Conservation (phyloP, 495 filamentous ascomycete species). For the Evernia prunastri region DNA sequence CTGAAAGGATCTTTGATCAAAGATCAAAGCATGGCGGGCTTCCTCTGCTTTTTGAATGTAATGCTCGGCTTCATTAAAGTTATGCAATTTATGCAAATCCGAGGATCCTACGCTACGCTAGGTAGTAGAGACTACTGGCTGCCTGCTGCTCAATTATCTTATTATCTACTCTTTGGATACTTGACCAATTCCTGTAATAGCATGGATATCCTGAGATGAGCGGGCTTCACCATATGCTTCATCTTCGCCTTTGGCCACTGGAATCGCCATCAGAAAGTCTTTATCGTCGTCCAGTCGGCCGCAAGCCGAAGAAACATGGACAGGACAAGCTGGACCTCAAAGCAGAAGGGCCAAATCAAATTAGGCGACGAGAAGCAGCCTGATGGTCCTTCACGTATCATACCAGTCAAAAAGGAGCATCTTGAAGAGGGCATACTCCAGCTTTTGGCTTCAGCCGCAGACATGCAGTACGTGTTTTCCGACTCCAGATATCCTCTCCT, state of each 20-base stretch:
- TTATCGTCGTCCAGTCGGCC: background rate
- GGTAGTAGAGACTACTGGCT: no score
- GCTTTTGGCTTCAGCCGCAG: constrained; percentile 18
- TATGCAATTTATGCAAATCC: no score
- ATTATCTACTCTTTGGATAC: background rate
- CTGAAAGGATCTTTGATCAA: no score
- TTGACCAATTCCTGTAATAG: background rate
- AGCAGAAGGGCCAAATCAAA: constrained; percentile 15
- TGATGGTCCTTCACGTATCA: constrained; percentile 13
- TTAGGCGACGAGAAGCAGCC: constrained; percentile 7
- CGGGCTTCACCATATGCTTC: background rate
- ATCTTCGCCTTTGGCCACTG: background rate
- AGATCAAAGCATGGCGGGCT: no score
- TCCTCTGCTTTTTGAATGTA: no score
- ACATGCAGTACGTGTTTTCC: no score
- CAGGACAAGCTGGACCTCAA: constrained; percentile 16
- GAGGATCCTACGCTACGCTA: no score
- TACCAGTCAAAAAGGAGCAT: constrained; percentile 14
- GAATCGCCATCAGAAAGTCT: background rate
- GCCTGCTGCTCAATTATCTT: no score
- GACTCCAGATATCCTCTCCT: no score
- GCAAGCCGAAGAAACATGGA: constrained; percentile 1
- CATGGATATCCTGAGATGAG: background rate
- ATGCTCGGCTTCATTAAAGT: no score
- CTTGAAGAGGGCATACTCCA: constrained; percentile 20